Conservation (phyloP, 139 green algal genomes). For the Ostreobium quekettii region DNA sequence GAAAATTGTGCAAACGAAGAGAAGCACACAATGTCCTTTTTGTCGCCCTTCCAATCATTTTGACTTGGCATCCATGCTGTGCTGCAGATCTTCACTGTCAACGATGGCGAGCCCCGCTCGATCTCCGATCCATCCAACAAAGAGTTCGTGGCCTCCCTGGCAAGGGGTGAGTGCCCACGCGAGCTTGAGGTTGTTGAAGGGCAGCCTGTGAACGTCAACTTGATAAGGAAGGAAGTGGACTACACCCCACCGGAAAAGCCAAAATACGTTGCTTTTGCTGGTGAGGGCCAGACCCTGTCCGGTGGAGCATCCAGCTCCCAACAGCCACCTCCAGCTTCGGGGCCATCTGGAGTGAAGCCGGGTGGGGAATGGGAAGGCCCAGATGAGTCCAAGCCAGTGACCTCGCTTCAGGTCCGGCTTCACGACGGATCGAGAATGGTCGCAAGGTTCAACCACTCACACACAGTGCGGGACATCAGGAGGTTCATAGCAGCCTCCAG, state of each 20-base stretch:
- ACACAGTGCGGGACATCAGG: slow-evolving; percentile 73
- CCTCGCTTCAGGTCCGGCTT: slow-evolving; percentile 77
- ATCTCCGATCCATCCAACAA: slow-evolving; percentile 64
- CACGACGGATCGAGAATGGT: slow-evolving; percentile 68
- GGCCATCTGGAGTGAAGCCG: not conserved
- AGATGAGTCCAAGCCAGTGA: slow-evolving; percentile 60
- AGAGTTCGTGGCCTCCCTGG: slow-evolving; percentile 19
- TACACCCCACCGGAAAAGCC: slow-evolving; percentile 50
- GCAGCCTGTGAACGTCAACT: slow-evolving; percentile 70
- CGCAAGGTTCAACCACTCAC: slow-evolving; percentile 72
- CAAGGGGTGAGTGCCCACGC: slow-evolving; percentile 25
- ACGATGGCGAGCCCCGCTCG: slow-evolving; percentile 45
- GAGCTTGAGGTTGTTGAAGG: slow-evolving; percentile 25
- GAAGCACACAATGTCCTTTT: too few relatives aligned
- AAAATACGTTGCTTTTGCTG: slow-evolving; percentile 55
- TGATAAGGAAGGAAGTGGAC: slow-evolving; percentile 64
- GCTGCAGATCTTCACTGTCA: slow-evolving; percentile 58
- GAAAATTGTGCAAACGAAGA: too few relatives aligned
- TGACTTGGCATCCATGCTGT: too few relatives aligned
- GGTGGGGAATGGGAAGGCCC: slow-evolving; percentile 60
- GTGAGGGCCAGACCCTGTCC: slow-evolving; percentile 47
- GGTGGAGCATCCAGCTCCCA: slow-evolving; percentile 13
- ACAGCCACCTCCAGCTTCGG: slow-evolving; percentile 1
- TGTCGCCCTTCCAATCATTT: too few relatives aligned
- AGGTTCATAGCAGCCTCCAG: slow-evolving; percentile 65